phyloP scores from a whole-genome alignment of 805 yeast genomes.

The Millerago galiae region DNA sequence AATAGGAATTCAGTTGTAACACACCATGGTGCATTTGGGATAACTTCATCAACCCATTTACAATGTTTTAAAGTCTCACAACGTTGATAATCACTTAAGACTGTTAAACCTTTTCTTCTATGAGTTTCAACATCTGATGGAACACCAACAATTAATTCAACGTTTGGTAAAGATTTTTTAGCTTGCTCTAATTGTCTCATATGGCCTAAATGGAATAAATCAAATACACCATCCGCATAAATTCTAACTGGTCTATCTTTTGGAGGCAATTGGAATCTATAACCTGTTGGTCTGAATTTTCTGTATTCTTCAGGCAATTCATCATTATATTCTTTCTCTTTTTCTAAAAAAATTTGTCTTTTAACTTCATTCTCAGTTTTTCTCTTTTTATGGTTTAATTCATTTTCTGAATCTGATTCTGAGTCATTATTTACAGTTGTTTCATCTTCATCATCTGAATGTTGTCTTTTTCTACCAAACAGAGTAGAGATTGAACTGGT shows the following conservation, averaged over 20 bases:
- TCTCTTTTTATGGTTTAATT: conserved; percentile 15
- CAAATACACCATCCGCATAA: conserved; percentile 99
- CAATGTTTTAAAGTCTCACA: conserved; percentile 90
- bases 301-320: conserved; percentile 63
- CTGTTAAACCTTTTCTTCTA: conserved; percentile 88
- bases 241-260: conserved; percentile 78
- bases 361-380: conserved; percentile 22
- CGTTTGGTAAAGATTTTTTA: conserved; percentile 83
- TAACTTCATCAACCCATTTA: conserved; percentile 95
- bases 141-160: conserved; percentile 80
- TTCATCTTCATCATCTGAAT: conserved; percentile 4
- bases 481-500: conserved; percentile 6
- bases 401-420: conserved; percentile 4
- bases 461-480: conserved; percentile 5
- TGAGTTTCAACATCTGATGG: conserved; percentile 91
- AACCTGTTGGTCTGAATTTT: conserved; percentile 77
- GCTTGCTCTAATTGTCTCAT: conserved; percentile 98
- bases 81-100: conserved; percentile 79
- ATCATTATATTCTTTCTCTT: conserved; percentile 57
- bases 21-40: conserved; percentile 94
- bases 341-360: conserved; percentile 26
- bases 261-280: conserved; percentile 75
- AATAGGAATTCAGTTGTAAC: conserved; percentile 76
- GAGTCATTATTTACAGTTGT: neutral
- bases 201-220: conserved; percentile 92